A percentile compares a stretch with the other conserved stretches of the same genome.
phyloP scores from a whole-genome alignment of 2,329 filamentous ascomycete species.

The Sarocladiaceae sp. region DNA sequence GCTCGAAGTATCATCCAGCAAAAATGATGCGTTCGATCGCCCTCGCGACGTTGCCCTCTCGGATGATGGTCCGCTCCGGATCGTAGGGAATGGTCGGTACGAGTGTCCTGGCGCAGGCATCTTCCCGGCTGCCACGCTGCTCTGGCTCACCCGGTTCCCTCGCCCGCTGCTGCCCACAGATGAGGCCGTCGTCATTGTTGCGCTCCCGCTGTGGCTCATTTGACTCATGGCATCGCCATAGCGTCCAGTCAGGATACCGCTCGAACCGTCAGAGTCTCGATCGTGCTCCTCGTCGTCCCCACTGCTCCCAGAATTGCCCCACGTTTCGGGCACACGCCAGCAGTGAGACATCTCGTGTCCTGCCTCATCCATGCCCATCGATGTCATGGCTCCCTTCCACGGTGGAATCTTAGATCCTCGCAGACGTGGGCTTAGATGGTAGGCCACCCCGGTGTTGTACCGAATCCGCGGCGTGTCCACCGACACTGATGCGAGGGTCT shows the following conservation, averaged over 20 bases:
- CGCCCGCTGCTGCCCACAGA: constrained; percentile 3
- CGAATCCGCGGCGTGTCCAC: constrained; percentile 50
- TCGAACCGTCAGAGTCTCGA: background rate
- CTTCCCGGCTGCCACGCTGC: constrained; percentile 6
- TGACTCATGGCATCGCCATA: constrained; percentile 5
- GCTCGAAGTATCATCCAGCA: background rate
- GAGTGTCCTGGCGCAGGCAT: background rate
- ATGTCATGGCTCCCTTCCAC: constrained; percentile 35
- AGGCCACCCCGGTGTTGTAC: constrained; percentile 46
- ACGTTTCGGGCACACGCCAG: constrained; percentile 27
- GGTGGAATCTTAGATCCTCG: constrained; percentile 36
- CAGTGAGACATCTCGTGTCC: constrained; percentile 47
- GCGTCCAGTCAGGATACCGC: background rate
- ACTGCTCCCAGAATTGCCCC: background rate
- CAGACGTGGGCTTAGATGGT: constrained; percentile 50
- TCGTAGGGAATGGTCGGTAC: constrained; percentile 1
- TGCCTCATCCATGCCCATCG: constrained; percentile 25
- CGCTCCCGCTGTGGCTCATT: constrained; percentile 12
- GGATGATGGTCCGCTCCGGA: background rate
- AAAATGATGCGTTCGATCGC: background rate
- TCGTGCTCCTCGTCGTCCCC: constrained; percentile 25
- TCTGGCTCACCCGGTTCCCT: background rate
- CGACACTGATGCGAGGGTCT: constrained; percentile 52
- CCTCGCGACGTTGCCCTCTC: background rate
- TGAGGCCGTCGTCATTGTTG: constrained; percentile 7